Evolutionary conservation across 2,329 filamentous ascomycete species (phyloP).

Genomic region (Penicillium sumatraense): DNA sequence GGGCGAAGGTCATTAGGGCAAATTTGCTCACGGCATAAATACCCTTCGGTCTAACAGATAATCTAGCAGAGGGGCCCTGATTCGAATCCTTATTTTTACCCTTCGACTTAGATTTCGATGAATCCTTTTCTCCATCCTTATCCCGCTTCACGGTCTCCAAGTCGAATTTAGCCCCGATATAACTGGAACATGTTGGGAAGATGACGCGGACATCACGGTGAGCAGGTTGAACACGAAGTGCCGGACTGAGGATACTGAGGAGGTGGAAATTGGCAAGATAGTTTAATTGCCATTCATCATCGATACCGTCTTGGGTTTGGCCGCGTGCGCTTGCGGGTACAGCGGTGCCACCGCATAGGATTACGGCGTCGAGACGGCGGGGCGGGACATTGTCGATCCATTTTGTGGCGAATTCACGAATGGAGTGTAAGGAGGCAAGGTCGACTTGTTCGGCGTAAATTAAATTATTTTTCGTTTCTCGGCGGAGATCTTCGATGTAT

Average conservation of each 20-base stretch:
- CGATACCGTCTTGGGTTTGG: constrained; percentile 76
- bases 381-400: constrained; percentile 97
- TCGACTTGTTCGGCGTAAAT: constrained; percentile 97
- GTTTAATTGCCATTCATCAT: constrained; percentile 92
- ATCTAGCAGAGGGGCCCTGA: constrained; percentile 11
- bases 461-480: constrained; percentile 76
- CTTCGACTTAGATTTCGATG: constrained; percentile 4
- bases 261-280: constrained; percentile 96
- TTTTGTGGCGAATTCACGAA: constrained; percentile 91
- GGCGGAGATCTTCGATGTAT: constrained; percentile 85
- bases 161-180: constrained; percentile 75
- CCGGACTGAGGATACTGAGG: constrained; percentile 86
- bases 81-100: constrained; percentile 1
- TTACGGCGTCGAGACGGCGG: constrained; percentile 84
- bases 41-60: constrained; percentile 16
- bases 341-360: constrained; percentile 81
- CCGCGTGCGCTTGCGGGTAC: constrained; percentile 59
- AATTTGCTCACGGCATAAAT: constrained; percentile 70
- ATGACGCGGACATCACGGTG: constrained; percentile 92
- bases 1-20: constrained; percentile 85
- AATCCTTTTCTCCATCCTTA: not conserved
- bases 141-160: constrained; percentile 35
- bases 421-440: constrained; percentile 82
- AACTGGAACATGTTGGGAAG: constrained; percentile 83
- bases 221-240: constrained; percentile 85